Base-by-base conservation (phyloP, 1,284 basidiomycete species). In the Ceratobasidium sp. region DNA sequence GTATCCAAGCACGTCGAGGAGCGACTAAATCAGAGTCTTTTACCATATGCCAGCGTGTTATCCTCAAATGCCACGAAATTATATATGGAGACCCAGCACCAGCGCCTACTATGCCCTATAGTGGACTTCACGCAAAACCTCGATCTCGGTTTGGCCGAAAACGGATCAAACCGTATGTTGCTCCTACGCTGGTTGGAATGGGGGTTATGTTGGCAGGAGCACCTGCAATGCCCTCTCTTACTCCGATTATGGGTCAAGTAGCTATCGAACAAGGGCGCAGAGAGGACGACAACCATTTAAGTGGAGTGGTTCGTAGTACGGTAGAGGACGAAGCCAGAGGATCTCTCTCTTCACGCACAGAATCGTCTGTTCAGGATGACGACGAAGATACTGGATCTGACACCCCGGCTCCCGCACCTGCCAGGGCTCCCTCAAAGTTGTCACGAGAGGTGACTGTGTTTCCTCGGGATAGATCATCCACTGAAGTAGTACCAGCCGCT, bases 51-150 rank as follows among this genome's bases (percentile, higher is more conserved):
- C 94, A 96, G 81, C 88, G 97, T 73, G 89, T 96, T 60, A 85
- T 98, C 75, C 94, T 96, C 79, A 88, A 89, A 80, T 97, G 96
- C 79, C 97, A 99, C 82, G 92, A 96, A 82, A 96, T 98, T 79
- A 96, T 99, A 78, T 99, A 98, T 80, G 89, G 92, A 73, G 94
- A 98, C 80, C 86, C 92, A 30, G 89, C 93, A 8, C 83, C 88
- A 34, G 87, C 89, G 12, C 81, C 83, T 26, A 80, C 84, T 36
- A 85, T 87, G 14, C 91, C 93, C 3, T 94, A 83, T 75, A 78
- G 69, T 28, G 79, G 65, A 93, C 82, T 82, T 86, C 71, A 80
- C 84, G 73, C 78, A 90, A 69, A 82, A 79, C 72, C 78, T 87
- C 50, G 75, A 52, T 82, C 85, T 12, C 85, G 84, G 26, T 86